These are phyloP conservation scores for Neolecta irregularis DNA, from an alignment of 1,139 yeast genomes.

Conservation along the genomic window DNA sequence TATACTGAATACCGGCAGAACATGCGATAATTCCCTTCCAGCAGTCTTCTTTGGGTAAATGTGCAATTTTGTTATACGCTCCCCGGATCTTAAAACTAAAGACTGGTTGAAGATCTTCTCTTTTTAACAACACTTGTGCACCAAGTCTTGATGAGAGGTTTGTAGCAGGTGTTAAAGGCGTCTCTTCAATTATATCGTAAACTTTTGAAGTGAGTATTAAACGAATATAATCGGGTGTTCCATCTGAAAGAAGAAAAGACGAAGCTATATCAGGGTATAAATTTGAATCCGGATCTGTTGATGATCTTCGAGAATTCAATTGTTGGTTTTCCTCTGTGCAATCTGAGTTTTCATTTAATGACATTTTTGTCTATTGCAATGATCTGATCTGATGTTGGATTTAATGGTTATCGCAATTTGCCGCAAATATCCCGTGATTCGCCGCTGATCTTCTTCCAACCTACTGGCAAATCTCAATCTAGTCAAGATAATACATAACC, in stretches of 20 bases:
- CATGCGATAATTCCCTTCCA: slow-evolving; percentile 90
- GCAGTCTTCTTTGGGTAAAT: slow-evolving; percentile 51
- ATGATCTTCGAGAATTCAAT: no score
- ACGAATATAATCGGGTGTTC: slow-evolving; percentile 75
- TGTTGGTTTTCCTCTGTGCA: no score
- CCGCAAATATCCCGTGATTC: no score
- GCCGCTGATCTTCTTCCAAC: no score
- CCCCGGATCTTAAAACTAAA: slow-evolving; percentile 93
- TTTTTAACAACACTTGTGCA: slow-evolving; percentile 57
- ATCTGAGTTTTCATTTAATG: no score
- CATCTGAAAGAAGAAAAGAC: slow-evolving; percentile 22
- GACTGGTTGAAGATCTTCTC: slow-evolving; percentile 90
- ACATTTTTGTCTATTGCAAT: no score
- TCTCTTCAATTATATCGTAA: slow-evolving; percentile 83
- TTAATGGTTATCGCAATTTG: no score
- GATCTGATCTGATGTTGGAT: no score
- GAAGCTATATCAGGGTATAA: slow-evolving; percentile 8
- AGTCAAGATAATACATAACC: no score
- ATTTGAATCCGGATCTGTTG: no score
- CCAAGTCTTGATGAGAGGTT: slow-evolving; percentile 59
- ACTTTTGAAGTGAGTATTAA: slow-evolving; percentile 81
- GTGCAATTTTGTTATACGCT: slow-evolving; percentile 92
- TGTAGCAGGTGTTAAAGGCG: slow-evolving; percentile 67
- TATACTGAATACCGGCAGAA: slow-evolving; percentile 54
- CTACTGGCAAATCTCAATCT: no score